Evolutionary conservation across 192 early-diverging fungal species (phyloP), one percentile per base, ranked within the genome.

Genomic region (Entomortierella beljakovae): DNA sequence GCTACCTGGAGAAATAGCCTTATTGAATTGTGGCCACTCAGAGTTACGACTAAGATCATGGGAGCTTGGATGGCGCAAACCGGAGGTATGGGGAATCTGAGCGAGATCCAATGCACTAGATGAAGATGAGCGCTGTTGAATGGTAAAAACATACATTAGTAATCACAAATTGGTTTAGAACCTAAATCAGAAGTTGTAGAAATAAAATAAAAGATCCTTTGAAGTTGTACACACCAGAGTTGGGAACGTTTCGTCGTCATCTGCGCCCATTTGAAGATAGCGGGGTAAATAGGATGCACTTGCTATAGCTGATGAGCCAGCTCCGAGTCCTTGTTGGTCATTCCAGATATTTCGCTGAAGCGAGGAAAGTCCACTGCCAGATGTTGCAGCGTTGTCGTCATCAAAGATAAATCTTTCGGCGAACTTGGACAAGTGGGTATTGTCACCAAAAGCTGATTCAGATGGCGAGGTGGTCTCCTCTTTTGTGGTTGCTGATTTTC

Each of bases 351-450:
- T 70, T 35, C 74, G 74, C 37, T 60, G 70, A 1, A 81, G 18
- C 8, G 80, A 64, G 25, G 64, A 46, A 5, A 67, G 54, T 28
- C 69, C 61, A 26, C 57, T 25, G 38, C 26, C 43, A 25, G 68
- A 61, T 8, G 37, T 34, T 2, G 51, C 43, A 15, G 58, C 54
- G 35, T 42, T 62, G 22, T 85, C 84, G 38, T 85, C 76, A 26
- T 85, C 81, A 61, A 81, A 80, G 22, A 85, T 76, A 55, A 85
- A 83, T 50, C 82, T 60, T 28, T 80, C 84, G 16, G 82, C 73
- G 61, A 81, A 83, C 64, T 83, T 71, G 7, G 84, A 80, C n/a
- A 85, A 63, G 35, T 64, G 56, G 23, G 81, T 49, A 20, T 34
- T 71, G 53, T 83, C 84, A 25, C 56, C 60, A 43, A 63, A 83